Evolutionary conservation across 1,139 yeast genomes (phyloP), one percentile per base, ranked within the genome.

Genomic region (Diutina mesorugosa): DNA sequence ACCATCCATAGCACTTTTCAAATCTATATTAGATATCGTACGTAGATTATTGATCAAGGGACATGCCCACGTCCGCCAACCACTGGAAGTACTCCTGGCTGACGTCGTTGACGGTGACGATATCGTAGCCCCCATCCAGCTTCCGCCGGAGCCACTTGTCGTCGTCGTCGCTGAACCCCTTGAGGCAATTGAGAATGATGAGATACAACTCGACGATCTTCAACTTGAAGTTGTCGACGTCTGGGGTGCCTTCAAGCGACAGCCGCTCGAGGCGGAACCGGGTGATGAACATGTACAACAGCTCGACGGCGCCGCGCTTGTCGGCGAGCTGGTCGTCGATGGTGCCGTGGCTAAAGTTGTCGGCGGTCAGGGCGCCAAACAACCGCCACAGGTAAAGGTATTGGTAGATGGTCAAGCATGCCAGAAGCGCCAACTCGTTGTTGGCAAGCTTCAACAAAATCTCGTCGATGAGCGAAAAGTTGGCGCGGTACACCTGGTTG

Each of bases 281-380:
- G 10, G 71, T 69, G 51, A 83, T 80, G 62, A 80, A 83, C 58
- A 74, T 69, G 62, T 83, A 83, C 56, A 84, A 69, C 0, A 85
- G 10, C 32, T 50, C 53, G 8, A 50, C 45, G 2, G 53, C 53
- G 9, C 53, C 53, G 4, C 53, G 53, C 8, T 32, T 30, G 16
- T 50, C 53, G 45, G 53, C 53, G 41, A 50, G 32, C 35, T 50
- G 53, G 28, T 50, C 53, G n/a, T 30, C 18, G 30, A 50, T 28
- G 16, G 16, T 18, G 28, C 53, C 53, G 18, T 50, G 32, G 18
- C 10, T 16, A 18, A 32, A 32, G 28, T 50, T 50, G 6, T 50
- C 45, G 5, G 26, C 14, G 26, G 28, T 30, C 29, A 16, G 29
- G n/a, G 53, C 53, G 16, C 53, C 53, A 32, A 50, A 50, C 45